Evolutionary conservation across 495 filamentous ascomycete genomes (phyloP).

Genomic region (Usnea hakonensis): DNA sequence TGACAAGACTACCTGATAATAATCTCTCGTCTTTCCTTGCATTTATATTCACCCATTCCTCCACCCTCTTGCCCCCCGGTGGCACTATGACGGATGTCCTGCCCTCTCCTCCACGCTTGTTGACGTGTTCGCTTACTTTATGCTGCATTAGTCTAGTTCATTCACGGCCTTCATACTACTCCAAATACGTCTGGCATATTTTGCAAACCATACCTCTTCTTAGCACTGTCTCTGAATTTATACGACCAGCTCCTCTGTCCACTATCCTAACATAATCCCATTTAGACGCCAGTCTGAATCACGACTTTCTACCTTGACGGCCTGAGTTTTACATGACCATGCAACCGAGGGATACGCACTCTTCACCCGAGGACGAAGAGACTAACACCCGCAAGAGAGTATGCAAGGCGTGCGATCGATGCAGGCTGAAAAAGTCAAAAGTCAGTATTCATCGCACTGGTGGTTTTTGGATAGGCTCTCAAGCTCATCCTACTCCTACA

Average conservation of each 20-base stretch:
- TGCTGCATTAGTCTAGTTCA: not conserved
- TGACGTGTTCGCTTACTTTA: not conserved
- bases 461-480: not conserved
- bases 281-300: not conserved
- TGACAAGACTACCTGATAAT: too few species aligned
- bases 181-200: not conserved
- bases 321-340: not conserved
- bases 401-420: constrained; percentile 58
- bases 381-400: constrained; percentile 44
- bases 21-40: not conserved
- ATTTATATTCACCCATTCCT: not conserved
- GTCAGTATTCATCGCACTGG: constrained; percentile 30
- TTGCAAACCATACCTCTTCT: not conserved
- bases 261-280: not conserved
- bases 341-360: not conserved
- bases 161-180: not conserved
- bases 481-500: constrained; percentile 28
- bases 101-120: not conserved
- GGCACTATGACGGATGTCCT: not conserved
- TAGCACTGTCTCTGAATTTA: not conserved
- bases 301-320: not conserved
- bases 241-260: not conserved
- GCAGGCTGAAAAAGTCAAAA: constrained; percentile 59
- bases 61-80: not conserved
- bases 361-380: constrained; percentile 2